Conservation (phyloP, 2,329 filamentous ascomycete species). For the Ophiostoma australiae region DNA sequence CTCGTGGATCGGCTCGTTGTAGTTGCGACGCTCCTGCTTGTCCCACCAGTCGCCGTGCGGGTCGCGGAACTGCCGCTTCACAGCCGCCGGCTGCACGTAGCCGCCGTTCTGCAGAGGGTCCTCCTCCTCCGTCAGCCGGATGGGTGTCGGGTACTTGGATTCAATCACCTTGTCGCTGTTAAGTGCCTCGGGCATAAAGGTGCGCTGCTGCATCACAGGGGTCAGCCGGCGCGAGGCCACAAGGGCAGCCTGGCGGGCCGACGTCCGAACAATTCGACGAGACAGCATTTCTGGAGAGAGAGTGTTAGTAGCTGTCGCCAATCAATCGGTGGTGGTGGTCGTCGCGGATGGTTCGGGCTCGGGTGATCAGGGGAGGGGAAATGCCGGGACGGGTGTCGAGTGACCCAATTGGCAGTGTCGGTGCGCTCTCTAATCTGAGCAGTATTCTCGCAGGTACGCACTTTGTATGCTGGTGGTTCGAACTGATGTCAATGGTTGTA, state of each 20-base stretch:
- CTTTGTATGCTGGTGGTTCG: slow-evolving; percentile 23
- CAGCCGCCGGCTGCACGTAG: slow-evolving; percentile 69
- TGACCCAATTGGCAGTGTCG: background rate
- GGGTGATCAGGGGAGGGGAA: background rate
- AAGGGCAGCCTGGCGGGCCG: slow-evolving; percentile 38
- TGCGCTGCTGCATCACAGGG: slow-evolving; percentile 52
- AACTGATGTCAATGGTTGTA: slow-evolving; percentile 20
- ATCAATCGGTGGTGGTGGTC: background rate
- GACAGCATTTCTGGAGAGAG: slow-evolving; percentile 51
- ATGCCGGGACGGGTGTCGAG: background rate
- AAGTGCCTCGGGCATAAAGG: slow-evolving; percentile 49
- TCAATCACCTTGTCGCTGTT: slow-evolving; percentile 46
- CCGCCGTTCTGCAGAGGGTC: slow-evolving; percentile 74
- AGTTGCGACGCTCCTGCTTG: slow-evolving; percentile 94
- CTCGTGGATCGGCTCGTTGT: slow-evolving; percentile 92
- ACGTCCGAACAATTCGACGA: slow-evolving; percentile 51
- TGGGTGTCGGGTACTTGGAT: slow-evolving; percentile 49
- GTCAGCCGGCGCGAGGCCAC: slow-evolving; percentile 44
- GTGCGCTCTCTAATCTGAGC: background rate
- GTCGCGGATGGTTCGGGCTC: background rate
- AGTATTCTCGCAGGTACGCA: background rate
- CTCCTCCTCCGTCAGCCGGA: slow-evolving; percentile 51
- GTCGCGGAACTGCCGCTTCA: slow-evolving; percentile 90
- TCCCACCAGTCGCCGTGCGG: slow-evolving; percentile 96
- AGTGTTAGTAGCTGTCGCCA: background rate